Evolutionary conservation across 371 early-diverging fungal species (phyloP).

Genomic region (Mucor indicus): DNA sequence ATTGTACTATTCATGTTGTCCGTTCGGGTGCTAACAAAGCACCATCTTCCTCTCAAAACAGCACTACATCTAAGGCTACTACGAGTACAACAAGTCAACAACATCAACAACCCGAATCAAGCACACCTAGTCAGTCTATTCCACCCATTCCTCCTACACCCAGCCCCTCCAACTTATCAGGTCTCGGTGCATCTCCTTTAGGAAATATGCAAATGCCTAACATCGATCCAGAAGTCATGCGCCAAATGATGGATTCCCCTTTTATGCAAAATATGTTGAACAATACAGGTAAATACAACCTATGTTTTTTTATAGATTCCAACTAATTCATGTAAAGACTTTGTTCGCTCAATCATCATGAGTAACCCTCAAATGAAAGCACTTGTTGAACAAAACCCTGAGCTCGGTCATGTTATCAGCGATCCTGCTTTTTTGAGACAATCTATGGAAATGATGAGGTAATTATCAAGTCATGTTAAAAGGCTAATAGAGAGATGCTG

Average conservation of each 20-base stretch:
- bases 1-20: constrained; percentile 65
- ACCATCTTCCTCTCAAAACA: constrained; percentile 6
- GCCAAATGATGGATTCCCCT: constrained; percentile 53
- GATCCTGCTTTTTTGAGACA: constrained; percentile 78
- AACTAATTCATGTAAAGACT: constrained; percentile 32
- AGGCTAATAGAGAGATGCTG: neutral
- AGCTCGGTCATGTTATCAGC: constrained; percentile 72
- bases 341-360: constrained; percentile 73
- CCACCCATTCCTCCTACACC: constrained; percentile 23
- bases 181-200: constrained; percentile 19
- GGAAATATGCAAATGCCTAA: constrained; percentile 26
- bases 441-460: constrained; percentile 57
- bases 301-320: neutral
- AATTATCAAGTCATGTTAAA: neutral
- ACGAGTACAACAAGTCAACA: constrained; percentile 10
- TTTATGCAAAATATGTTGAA: constrained; percentile 44
- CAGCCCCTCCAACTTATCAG: constrained; percentile 14
- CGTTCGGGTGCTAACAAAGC: constrained; percentile 48
- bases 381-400: constrained; percentile 74
- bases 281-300: constrained; percentile 31
- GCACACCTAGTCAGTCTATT: constrained; percentile 5
- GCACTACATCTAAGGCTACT: constrained; percentile 13
- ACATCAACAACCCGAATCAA: neutral
- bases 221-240: constrained; percentile 47
- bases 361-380: constrained; percentile 67